phyloP scores from a whole-genome alignment of 768 basidiomycete genomes.

The Infundibulicybe gibba region DNA sequence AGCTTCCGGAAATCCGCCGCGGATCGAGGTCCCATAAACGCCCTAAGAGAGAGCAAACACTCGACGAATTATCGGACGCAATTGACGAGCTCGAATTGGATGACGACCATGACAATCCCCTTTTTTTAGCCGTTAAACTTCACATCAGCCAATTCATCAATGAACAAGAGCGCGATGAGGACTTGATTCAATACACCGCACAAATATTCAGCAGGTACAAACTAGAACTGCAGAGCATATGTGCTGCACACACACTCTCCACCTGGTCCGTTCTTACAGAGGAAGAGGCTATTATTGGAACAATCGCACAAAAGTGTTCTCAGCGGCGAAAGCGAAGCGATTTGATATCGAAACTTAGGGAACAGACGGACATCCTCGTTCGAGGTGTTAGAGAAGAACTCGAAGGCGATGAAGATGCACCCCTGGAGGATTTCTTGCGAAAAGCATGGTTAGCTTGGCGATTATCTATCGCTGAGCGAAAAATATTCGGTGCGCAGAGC shows the following conservation, averaged over 20 bases:
- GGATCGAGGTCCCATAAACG: constrained; percentile 1
- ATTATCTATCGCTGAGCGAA: constrained; percentile 30
- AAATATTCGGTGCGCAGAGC: constrained; percentile 53
- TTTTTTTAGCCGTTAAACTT: constrained; percentile 10
- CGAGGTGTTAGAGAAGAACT: constrained; percentile 45
- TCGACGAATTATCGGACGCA: background rate
- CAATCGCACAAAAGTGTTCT: constrained; percentile 60
- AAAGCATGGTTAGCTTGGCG: constrained; percentile 57
- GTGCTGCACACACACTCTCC: constrained; percentile 42
- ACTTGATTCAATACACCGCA: constrained; percentile 22
- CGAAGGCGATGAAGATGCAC: constrained; percentile 41
- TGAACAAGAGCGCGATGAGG: constrained; percentile 13
- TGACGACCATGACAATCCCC: constrained; percentile 4
- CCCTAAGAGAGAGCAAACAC: constrained; percentile 5
- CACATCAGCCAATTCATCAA: constrained; percentile 24
- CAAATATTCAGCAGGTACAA: constrained; percentile 38
- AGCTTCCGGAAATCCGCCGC: constrained; percentile 32
- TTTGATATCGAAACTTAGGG: constrained; percentile 50
- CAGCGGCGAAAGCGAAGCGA: constrained; percentile 53
- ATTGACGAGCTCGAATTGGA: background rate
- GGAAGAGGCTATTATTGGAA: constrained; percentile 63
- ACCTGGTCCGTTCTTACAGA: constrained; percentile 46
- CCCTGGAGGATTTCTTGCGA: constrained; percentile 35
- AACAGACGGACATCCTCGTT: constrained; percentile 51
- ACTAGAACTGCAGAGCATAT: constrained; percentile 44